Conservation (phyloP, 2,329 filamentous ascomycete genomes). For the Beauveria sp. region DNA sequence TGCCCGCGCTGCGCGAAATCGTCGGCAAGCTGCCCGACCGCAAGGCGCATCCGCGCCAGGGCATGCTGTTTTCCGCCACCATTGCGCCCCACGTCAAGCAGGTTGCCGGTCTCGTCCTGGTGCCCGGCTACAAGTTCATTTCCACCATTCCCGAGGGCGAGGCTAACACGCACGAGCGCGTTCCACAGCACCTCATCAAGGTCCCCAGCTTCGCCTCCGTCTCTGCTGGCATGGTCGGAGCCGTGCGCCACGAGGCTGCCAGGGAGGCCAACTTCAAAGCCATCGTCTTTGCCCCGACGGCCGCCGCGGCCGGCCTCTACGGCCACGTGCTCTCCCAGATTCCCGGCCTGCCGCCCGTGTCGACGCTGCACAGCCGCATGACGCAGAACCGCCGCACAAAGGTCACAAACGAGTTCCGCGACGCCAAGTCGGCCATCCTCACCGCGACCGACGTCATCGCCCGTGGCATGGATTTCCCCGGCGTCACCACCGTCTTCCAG, state of each 20-base stretch:
- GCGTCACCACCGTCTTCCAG: constrained; percentile 61
- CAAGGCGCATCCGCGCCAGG: constrained; percentile 51
- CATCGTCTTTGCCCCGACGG: constrained; percentile 69
- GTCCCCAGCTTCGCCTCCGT: constrained; percentile 66
- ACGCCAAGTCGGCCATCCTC: constrained; percentile 43
- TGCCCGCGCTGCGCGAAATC: constrained; percentile 71
- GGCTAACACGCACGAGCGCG: constrained; percentile 64
- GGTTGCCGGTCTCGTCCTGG: constrained; percentile 62
- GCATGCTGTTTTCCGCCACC: constrained; percentile 81
- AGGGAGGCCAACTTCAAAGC: constrained; percentile 62
- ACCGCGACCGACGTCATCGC: constrained; percentile 66
- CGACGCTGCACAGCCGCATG: constrained; percentile 44
- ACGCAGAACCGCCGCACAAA: constrained; percentile 41
- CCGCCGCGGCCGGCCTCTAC: constrained; percentile 44
- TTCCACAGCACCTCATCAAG: constrained; percentile 64
- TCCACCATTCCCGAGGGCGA: constrained; percentile 72
- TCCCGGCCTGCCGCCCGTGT: constrained; percentile 34
- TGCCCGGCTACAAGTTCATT: constrained; percentile 68
- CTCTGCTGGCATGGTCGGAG: constrained; percentile 48
- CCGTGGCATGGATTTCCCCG: constrained; percentile 65
- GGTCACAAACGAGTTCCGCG: constrained; percentile 58
- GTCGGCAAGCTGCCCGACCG: constrained; percentile 61
- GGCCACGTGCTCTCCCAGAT: constrained; percentile 34
- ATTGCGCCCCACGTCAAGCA: constrained; percentile 72
- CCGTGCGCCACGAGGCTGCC: constrained; percentile 40